phyloP scores from a whole-genome alignment of 768 basidiomycete species.

The Amanita rimosa region DNA sequence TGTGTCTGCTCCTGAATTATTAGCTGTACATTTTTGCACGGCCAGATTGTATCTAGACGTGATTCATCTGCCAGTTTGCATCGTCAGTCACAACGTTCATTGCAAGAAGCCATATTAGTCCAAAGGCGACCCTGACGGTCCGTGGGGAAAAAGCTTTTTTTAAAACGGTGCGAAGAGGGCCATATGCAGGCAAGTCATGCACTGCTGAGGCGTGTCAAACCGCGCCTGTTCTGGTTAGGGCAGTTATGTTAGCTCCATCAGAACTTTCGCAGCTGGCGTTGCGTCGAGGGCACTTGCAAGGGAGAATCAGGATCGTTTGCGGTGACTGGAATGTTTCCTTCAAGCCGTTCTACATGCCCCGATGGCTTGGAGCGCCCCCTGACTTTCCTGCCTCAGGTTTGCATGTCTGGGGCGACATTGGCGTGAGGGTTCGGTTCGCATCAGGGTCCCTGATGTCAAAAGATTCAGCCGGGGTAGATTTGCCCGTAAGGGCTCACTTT shows the following conservation, averaged over 20 bases:
- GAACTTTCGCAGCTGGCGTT: conserved; percentile 27
- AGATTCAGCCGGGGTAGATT: no score
- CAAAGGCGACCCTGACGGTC: conserved; percentile 40
- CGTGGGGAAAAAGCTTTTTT: conserved; percentile 8
- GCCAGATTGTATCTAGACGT: conserved; percentile 29
- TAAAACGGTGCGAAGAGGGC: not conserved
- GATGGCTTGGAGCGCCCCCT: conserved; percentile 17
- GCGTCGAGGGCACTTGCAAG: conserved; percentile 30
- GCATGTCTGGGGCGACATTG: not conserved
- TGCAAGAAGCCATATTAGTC: conserved; percentile 42
- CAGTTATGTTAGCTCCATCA: conserved; percentile 22
- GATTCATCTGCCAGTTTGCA: conserved; percentile 34
- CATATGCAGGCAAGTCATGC: not conserved
- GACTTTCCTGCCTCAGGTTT: conserved; percentile 12
- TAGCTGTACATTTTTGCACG: conserved; percentile 29
- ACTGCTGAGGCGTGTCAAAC: conserved; percentile 4
- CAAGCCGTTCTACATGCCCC: not conserved
- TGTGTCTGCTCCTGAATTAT: conserved; percentile 29
- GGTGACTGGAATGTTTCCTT: conserved; percentile 12
- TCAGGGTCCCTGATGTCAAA: not conserved
- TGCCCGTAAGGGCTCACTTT: not conserved
- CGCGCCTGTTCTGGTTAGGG: not conserved
- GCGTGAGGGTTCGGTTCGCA: not conserved
- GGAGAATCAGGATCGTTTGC: conserved; percentile 23
- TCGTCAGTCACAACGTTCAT: conserved; percentile 25